Percentiles rank a stretch among this genome's conserved stretches.
Conservation (phyloP, 1,284 basidiomycete genomes). For the Ceratobasidium sp. region DNA sequence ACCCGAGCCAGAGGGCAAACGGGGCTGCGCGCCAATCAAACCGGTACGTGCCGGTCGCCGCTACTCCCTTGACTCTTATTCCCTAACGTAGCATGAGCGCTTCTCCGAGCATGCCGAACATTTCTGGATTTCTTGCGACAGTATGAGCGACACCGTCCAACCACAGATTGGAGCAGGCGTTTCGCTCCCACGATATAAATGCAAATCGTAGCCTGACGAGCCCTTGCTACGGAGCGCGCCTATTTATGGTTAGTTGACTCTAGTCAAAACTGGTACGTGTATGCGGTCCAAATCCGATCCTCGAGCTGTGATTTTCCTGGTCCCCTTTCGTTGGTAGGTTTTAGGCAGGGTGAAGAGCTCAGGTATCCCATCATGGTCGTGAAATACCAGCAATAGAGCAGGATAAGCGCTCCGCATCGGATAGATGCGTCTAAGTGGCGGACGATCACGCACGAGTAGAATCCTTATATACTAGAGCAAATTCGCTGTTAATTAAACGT, state of each 20-base stretch:
- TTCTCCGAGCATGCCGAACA: constrained; percentile 3
- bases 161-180: neutral
- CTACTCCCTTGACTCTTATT: neutral
- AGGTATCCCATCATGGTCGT: neutral
- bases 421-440: constrained; percentile 10
- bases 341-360: neutral
- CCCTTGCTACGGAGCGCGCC: neutral
- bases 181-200: constrained; percentile 4
- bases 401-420: constrained; percentile 15
- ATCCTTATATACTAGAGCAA: constrained; percentile 2
- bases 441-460: neutral
- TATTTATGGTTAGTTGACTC: neutral
- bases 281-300: constrained; percentile 23
- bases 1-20: neutral
- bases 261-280: neutral
- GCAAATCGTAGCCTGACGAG: neutral
- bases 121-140: neutral
- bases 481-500: neutral
- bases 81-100: neutral
- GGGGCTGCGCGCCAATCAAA: constrained; percentile 21
- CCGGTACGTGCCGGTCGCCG: constrained; percentile 16
- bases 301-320: no score
- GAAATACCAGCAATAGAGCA: neutral
- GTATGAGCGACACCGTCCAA: neutral
- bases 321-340: no score